phyloP scores from a whole-genome alignment of 2,329 filamentous ascomycete genomes.

The Arthrobotrys pseudoclavata region DNA sequence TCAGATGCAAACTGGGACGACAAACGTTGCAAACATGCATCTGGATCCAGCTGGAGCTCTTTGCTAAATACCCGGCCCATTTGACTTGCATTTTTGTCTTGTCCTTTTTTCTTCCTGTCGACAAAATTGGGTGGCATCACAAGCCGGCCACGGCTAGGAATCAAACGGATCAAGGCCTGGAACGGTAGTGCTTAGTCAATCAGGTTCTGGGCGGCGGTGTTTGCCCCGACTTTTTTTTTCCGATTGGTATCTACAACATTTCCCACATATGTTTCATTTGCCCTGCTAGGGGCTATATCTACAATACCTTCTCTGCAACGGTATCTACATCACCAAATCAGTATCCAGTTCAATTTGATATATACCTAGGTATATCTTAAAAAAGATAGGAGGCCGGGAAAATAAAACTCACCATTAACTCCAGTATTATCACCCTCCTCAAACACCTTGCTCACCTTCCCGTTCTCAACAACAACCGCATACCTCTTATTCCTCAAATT shows the following conservation, averaged over 20 bases:
- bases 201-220: conserved; percentile 3
- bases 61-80: conserved; percentile 36
- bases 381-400: neutral
- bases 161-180: conserved; percentile 10
- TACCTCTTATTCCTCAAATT: conserved; percentile 62
- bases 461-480: conserved; percentile 62
- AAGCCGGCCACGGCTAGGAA: too few species aligned
- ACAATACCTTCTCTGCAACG: conserved; percentile 51
- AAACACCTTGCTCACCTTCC: conserved; percentile 62
- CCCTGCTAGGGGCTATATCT: neutral
- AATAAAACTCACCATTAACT: conserved; percentile 60
- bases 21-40: conserved; percentile 15
- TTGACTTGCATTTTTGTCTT: conserved; percentile 16
- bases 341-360: neutral
- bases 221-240: conserved; percentile 23
- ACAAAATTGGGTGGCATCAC: conserved; percentile 7
- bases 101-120: conserved; percentile 3
- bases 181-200: conserved; percentile 41
- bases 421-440: conserved; percentile 63
- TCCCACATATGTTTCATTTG: neutral
- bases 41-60: conserved; percentile 19
- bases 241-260: conserved; percentile 13
- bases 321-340: conserved; percentile 32
- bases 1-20: conserved; percentile 26
- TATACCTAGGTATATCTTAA: neutral